Conservation (phyloP, 345 rosid genomes). For the Eucalyptus tenuipes region DNA sequence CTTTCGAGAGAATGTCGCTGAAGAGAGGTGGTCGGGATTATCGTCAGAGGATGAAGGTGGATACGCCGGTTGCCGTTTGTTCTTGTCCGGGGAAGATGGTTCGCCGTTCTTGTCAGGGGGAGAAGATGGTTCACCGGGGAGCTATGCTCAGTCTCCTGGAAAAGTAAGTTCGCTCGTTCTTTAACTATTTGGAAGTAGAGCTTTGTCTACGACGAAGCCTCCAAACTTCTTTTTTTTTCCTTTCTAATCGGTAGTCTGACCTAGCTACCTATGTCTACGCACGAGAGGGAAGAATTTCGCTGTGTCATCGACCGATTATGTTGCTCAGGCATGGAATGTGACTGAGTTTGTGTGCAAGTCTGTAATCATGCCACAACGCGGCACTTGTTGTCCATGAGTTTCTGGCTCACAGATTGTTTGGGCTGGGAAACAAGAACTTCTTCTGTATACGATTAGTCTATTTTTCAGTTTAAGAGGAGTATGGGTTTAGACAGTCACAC, state of each 20-base stretch:
- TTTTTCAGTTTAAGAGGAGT: not conserved
- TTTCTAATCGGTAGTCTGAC: not conserved
- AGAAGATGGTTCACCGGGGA: slow-evolving; percentile 15
- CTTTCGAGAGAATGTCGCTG: not conserved
- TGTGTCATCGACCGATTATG: not conserved
- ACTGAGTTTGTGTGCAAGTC: not conserved
- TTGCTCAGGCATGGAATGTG: not conserved
- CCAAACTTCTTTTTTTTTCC: not conserved
- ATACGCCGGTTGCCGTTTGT: slow-evolving; percentile 4
- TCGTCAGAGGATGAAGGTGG: not conserved
- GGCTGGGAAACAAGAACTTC: not conserved
- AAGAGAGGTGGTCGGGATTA: not conserved
- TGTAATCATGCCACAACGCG: not conserved
- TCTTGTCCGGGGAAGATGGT: slow-evolving; percentile 30
- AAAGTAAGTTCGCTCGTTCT: slow-evolving; percentile 9
- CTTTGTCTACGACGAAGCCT: not conserved
- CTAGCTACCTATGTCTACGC: not conserved
- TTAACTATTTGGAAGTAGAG: not conserved
- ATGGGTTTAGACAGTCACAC: not conserved
- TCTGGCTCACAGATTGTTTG: not conserved
- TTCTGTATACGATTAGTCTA: not conserved
- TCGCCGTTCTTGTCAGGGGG: slow-evolving; percentile 32
- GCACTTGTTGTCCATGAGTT: not conserved
- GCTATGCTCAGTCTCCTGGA: slow-evolving; percentile 10
- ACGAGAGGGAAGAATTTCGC: not conserved